Evolutionary conservation across 345 rosid genomes (phyloP), one percentile per base, ranked within the genome.

Genomic region (Citrus maxima): DNA sequence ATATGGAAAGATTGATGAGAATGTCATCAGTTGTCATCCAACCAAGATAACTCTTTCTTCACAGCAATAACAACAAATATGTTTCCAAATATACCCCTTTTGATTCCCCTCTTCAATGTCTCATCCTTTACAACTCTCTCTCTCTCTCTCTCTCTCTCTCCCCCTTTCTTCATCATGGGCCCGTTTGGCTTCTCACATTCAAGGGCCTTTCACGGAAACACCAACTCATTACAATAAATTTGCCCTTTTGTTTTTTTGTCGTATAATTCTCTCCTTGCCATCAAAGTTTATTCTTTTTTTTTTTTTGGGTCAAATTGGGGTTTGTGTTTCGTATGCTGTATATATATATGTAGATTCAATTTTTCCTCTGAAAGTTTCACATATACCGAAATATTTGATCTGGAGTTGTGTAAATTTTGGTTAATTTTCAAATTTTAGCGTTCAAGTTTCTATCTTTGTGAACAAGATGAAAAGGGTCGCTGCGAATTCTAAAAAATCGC

Each of bases 61-160:
- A 28, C 21, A 42, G 54, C 42, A 51, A 61, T 19, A 19, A 38
- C 24, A 14, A 49, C 35, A 51, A 30, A 9, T 28, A 6, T n/a
- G n/a, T 76, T 83, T 49, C 85, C 88, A 70, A 54, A 79, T 77
- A 70, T 86, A 74, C 86, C 86, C 88, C 77, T 81, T 71, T 32
- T 76, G 80, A 35, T 30, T 56, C 73, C 75, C 49, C n/a, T 78
- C 82, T 76, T 80, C 79, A 37, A 16, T 40, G 60, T 25, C 72
- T 72, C 73, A 5, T 70, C 40, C 82, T 27, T 49, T 19, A 54
- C 64, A 24, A 10, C 72, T 74, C 67, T n/a, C 69, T 60, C 74
- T 64, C 27, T 25, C 27, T 25, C 69, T 60, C 66, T 64, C 60
- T 2, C 10, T 38, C 42, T 38, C 42, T 37, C 7, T 6, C 38